Conservation (phyloP, 1,139 yeast genomes). For the Scheffersomyces parashehatae region DNA sequence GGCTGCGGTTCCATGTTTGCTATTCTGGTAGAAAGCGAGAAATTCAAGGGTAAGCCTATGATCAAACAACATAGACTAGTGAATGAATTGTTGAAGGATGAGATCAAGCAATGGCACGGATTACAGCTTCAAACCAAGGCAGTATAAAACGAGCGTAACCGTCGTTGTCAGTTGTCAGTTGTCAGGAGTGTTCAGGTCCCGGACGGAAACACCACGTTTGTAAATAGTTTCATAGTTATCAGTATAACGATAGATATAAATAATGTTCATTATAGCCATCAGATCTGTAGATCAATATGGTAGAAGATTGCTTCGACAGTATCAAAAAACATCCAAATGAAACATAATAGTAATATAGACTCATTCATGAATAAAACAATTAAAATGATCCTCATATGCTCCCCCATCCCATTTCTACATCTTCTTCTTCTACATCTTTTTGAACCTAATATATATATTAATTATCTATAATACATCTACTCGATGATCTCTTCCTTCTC, state of each 20-base stretch:
- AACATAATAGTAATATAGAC: too few species aligned
- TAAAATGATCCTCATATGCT: too few species aligned
- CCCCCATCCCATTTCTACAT: too few species aligned
- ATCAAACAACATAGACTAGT: slow-evolving; percentile 91
- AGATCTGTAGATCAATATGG: too few species aligned
- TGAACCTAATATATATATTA: not conserved
- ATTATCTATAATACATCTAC: slow-evolving; percentile 19
- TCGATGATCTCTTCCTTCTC: slow-evolving; percentile 80
- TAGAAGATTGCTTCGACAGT: too few species aligned
- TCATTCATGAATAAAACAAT: too few species aligned
- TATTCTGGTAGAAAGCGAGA: slow-evolving; percentile 68
- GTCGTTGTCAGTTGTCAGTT: not conserved
- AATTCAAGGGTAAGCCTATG: slow-evolving; percentile 79
- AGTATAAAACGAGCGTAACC: slow-evolving; percentile 14
- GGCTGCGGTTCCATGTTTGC: slow-evolving; percentile 99
- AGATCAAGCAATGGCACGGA: slow-evolving; percentile 93
- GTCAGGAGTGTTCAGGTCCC: not conserved
- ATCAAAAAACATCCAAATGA: too few species aligned
- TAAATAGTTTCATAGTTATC: too few species aligned
- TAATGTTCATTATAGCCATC: too few species aligned
- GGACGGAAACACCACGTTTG: too few species aligned
- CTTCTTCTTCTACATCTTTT: too few species aligned
- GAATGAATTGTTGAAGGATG: slow-evolving; percentile 78
- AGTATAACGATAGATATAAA: too few species aligned
- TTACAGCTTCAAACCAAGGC: slow-evolving; percentile 78